Conservation (phyloP, 495 filamentous ascomycete species). For the Sordaria brevicollis region DNA sequence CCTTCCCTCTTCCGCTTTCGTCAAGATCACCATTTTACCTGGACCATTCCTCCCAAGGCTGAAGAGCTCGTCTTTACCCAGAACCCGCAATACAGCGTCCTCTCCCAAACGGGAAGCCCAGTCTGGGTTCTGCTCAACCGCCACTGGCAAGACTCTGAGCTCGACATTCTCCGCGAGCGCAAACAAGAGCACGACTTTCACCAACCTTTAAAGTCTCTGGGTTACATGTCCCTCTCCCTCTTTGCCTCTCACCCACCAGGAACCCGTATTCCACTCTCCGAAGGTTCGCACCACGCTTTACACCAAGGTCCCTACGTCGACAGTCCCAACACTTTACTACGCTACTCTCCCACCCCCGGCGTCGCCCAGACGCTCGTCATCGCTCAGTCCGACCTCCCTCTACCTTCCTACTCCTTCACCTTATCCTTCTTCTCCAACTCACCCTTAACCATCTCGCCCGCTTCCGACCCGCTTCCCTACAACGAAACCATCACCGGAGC, state of each 20-base stretch:
- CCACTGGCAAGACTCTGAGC: constrained; percentile 55
- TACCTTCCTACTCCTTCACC: constrained; percentile 65
- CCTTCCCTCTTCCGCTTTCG: constrained; percentile 69
- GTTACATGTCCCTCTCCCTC: constrained; percentile 79
- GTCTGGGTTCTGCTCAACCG: constrained; percentile 80
- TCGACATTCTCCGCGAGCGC: constrained; percentile 27
- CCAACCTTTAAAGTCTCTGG: constrained; percentile 36
- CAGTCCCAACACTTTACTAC: constrained; percentile 81
- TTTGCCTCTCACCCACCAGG: constrained; percentile 54
- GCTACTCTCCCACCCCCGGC: constrained; percentile 50
- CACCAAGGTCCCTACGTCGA: constrained; percentile 78
- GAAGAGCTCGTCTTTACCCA: constrained; percentile 55
- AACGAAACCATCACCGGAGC: constrained; percentile 41
- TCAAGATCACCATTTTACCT: constrained; percentile 83
- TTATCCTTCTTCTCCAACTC: constrained; percentile 65
- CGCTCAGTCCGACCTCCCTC: constrained; percentile 64
- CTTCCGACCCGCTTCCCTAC: constrained; percentile 47
- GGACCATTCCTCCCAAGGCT: constrained; percentile 57
- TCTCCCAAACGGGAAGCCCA: constrained; percentile 41
- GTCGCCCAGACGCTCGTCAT: constrained; percentile 67
- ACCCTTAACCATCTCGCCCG: constrained; percentile 47
- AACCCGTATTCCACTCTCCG: constrained; percentile 60
- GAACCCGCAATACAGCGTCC: constrained; percentile 76
- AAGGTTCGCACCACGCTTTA: constrained; percentile 40
- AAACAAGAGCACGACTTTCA: constrained; percentile 12